These are phyloP conservation scores for Dipteronia dyeriana DNA, from an alignment of 345 rosid genomes.

Conservation along the genomic window DNA sequence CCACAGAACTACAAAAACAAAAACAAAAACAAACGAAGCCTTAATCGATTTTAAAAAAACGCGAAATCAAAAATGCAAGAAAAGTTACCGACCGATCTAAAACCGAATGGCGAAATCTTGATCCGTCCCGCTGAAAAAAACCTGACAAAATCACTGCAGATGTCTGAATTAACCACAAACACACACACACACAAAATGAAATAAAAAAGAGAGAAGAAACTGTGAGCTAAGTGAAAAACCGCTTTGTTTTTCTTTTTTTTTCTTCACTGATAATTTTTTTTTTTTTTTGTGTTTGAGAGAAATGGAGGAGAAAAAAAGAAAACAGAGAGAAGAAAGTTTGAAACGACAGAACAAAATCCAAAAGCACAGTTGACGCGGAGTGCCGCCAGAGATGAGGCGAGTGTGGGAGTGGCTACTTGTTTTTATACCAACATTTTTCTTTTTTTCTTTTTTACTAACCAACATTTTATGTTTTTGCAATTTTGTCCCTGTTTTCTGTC, in stretches of 20 bases:
- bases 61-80: slow-evolving; percentile 9
- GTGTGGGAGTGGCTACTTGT: background rate
- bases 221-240: background rate
- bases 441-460: no score
- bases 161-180: background rate
- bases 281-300: background rate
- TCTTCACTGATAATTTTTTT: background rate
- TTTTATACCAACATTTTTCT: background rate
- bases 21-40: background rate
- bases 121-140: slow-evolving; percentile 8
- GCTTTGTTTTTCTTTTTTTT: background rate
- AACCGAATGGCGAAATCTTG: slow-evolving; percentile 26
- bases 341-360: slow-evolving; percentile 21
- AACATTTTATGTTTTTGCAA: background rate
- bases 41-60: background rate
- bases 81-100: slow-evolving; percentile 38
- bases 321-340: background rate
- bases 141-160: slow-evolving; percentile 8
- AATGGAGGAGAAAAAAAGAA: background rate
- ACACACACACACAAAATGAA: background rate
- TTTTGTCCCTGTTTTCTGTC: background rate
- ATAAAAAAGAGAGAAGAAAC: background rate
- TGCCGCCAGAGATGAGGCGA: slow-evolving; percentile 32
- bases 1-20: background rate
- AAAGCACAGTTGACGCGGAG: slow-evolving; percentile 46